Percentiles rank a stretch among this genome's conserved stretches.
These are phyloP conservation scores for Yarrowia keelungensis DNA, from an alignment of 805 yeast species.

Conservation along the genomic window DNA sequence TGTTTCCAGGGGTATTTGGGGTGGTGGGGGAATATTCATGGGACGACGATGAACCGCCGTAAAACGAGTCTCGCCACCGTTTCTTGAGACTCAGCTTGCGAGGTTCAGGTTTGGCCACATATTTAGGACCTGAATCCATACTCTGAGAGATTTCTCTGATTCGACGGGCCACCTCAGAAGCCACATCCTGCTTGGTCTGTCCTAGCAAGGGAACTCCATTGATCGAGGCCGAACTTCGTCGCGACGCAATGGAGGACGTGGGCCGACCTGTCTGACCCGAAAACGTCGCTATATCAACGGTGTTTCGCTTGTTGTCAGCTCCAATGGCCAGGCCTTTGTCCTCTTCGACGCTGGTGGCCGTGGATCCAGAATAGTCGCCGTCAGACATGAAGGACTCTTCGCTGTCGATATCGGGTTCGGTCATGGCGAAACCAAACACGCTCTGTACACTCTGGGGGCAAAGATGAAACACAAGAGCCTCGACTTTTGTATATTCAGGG, in stretches of 20 bases:
- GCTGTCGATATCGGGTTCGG: slow-evolving; percentile 30
- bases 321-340: slow-evolving; percentile 1
- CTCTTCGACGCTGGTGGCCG: slow-evolving; percentile 18
- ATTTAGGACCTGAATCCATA: not conserved
- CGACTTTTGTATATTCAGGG: not conserved
- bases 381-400: slow-evolving; percentile 35
- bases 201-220: slow-evolving; percentile 27
- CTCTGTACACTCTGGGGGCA: not conserved
- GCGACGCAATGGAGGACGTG: not conserved
- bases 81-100: slow-evolving; percentile 21
- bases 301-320: not conserved
- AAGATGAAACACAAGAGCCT: not conserved
- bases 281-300: not conserved
- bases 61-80: slow-evolving; percentile 28
- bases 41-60: not conserved
- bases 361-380: slow-evolving; percentile 12
- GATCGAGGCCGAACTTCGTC: slow-evolving; percentile 13
- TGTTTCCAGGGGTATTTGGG: not conserved
- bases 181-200: slow-evolving; percentile 29
- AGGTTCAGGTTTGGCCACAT: slow-evolving; percentile 20
- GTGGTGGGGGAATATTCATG: not conserved
- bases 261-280: not conserved
- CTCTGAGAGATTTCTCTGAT: slow-evolving; percentile 26
- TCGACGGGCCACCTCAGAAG: slow-evolving; percentile 27
- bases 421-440: slow-evolving; percentile 10